Evolutionary conservation across 495 filamentous ascomycete genomes (phyloP).

Genomic region (Pyrenula aspistea): DNA sequence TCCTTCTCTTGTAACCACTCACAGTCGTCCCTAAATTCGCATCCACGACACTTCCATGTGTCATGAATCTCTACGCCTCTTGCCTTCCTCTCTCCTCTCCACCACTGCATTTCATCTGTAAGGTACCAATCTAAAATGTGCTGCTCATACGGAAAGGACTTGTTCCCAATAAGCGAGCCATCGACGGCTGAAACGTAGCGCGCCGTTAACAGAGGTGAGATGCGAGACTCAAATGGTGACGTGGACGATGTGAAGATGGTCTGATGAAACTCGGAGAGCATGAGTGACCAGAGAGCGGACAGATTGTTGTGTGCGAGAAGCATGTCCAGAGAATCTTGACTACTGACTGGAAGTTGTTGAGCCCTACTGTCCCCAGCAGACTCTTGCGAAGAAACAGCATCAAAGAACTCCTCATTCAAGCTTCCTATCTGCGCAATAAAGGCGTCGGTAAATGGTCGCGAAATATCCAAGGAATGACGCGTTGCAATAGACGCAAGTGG

Average conservation of each 20-base stretch:
- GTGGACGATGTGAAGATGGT: constrained; percentile 43
- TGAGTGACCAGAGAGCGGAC: constrained; percentile 47
- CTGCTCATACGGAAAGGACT: constrained; percentile 59
- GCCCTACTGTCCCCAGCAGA: constrained; percentile 20
- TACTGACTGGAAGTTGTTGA: constrained; percentile 11
- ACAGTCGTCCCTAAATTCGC: constrained; percentile 51
- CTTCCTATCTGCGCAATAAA: constrained; percentile 71
- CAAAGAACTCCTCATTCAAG: constrained; percentile 48
- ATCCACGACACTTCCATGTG: constrained; percentile 73
- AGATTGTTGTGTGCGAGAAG: constrained; percentile 50
- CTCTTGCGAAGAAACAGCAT: constrained; percentile 21
- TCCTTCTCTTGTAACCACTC: constrained; percentile 42
- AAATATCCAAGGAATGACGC: constrained; percentile 55
- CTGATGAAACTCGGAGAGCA: constrained; percentile 47
- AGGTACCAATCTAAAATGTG: constrained; percentile 51
- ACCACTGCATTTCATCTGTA: constrained; percentile 64
- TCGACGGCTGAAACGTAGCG: constrained; percentile 26
- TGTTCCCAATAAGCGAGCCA: constrained; percentile 45
- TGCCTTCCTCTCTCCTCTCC: constrained; percentile 66
- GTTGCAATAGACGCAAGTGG: constrained; percentile 52
- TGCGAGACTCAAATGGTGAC: constrained; percentile 30
- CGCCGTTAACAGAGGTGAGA: constrained; percentile 34
- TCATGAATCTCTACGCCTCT: constrained; percentile 81
- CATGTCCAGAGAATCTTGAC: constrained; percentile 38
- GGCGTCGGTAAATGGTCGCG: constrained; percentile 56